Evolutionary conservation across 768 basidiomycete species (phyloP).

Genomic region (Strobilomyces echinocephalus): DNA sequence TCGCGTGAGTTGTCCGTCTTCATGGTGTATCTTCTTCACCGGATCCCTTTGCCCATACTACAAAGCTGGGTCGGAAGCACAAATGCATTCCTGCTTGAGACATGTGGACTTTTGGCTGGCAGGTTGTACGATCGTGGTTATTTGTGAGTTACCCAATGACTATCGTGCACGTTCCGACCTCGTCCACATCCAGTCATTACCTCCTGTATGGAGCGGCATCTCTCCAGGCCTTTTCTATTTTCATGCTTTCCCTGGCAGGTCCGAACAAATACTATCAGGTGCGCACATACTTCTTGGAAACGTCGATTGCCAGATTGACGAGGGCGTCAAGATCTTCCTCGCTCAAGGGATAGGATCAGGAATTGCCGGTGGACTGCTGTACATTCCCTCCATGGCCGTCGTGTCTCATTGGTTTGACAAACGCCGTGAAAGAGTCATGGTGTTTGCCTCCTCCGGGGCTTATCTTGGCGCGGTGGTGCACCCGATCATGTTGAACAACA

Average conservation of each 20-base stretch:
- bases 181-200: constrained; percentile 15
- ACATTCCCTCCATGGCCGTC: constrained; percentile 45
- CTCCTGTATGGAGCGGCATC: constrained; percentile 27
- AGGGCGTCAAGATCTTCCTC: constrained; percentile 40
- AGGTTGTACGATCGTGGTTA: constrained; percentile 50
- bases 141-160: constrained; percentile 33
- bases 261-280: constrained; percentile 43
- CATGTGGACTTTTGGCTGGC: constrained; percentile 43
- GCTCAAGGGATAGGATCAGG: constrained; percentile 49
- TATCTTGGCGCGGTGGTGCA: constrained; percentile 57
- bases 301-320: background rate
- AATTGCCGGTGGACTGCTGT: constrained; percentile 44
- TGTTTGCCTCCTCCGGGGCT: constrained; percentile 54
- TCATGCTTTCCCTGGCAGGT: constrained; percentile 44
- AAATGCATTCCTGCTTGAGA: constrained; percentile 44
- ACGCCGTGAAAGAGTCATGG: constrained; percentile 47
- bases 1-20: constrained; percentile 31
- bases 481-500: constrained; percentile 58
- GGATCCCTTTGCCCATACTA: background rate
- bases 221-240: constrained; percentile 32
- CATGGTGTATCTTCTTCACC: background rate
- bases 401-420: constrained; percentile 50
- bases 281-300: background rate
- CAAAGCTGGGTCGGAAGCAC: constrained; percentile 45
- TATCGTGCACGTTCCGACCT: background rate